Evolutionary conservation across 305 asterid genomes (phyloP).

Genomic region (Fraxinus nigra): DNA sequence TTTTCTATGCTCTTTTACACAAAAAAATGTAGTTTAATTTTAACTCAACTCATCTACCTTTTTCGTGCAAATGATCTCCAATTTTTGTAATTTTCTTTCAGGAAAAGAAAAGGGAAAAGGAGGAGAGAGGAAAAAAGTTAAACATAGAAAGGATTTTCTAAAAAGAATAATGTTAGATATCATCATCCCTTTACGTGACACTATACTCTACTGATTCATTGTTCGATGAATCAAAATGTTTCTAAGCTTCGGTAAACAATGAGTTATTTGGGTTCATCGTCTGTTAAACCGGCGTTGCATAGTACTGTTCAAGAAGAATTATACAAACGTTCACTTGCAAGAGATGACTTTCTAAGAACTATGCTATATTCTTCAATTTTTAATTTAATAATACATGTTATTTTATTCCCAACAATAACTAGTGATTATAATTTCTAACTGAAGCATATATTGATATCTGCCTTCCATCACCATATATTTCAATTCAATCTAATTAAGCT

Average conservation of each 20-base stretch:
- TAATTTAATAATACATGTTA: not conserved
- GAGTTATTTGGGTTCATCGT: not conserved
- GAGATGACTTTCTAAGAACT: slow-evolving; percentile 11
- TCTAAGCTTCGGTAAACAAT: not conserved
- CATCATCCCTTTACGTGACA: too few relatives aligned
- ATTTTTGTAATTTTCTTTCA: not conserved
- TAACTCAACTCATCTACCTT: not conserved
- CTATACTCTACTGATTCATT: not conserved
- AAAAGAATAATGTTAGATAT: not conserved
- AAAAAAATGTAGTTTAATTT: too few relatives aligned
- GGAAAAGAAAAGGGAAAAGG: not conserved
- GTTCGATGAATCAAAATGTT: not conserved
- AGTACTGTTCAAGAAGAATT: not conserved
- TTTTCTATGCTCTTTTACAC: not conserved
- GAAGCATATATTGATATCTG: not conserved
- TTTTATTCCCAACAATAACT: not conserved
- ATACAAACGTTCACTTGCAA: slow-evolving; percentile 23
- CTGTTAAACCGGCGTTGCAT: not conserved
- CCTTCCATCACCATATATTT: not conserved
- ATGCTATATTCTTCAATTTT: slow-evolving; percentile 17
- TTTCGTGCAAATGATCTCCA: not conserved
- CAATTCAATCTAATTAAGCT: not conserved
- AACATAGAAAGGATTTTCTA: not conserved
- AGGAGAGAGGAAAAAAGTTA: not conserved
- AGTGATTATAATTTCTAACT: not conserved